Evolutionary conservation across 805 yeast genomes (phyloP).

Genomic region (Clavispora vitiphila): DNA sequence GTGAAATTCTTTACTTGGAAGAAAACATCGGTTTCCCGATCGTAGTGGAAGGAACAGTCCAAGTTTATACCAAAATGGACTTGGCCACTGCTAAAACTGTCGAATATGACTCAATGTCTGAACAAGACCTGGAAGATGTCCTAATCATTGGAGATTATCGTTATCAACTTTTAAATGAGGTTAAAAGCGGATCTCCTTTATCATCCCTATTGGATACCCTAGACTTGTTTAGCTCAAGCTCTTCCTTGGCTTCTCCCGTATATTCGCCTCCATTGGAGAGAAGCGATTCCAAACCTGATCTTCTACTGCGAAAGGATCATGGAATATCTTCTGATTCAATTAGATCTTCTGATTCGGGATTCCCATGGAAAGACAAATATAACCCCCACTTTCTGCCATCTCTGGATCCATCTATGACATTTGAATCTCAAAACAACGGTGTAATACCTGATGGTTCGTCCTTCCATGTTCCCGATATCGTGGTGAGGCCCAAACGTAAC

Average conservation of each 20-base stretch:
- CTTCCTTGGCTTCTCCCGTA: not conserved
- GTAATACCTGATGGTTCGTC: not conserved
- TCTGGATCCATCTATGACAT: not conserved
- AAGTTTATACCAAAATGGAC: constrained; percentile 59
- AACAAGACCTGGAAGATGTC: constrained; percentile 36
- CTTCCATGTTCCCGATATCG: constrained; percentile 32
- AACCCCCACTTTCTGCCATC: not conserved
- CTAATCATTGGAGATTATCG: constrained; percentile 50
- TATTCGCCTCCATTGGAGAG: not conserved
- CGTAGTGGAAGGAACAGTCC: constrained; percentile 87
- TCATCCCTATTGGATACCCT: constrained; percentile 79
- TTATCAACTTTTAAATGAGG: constrained; percentile 73
- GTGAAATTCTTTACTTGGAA: constrained; percentile 70
- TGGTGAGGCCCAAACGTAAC: constrained; percentile 61
- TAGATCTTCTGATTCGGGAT: not conserved
- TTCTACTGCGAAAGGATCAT: not conserved
- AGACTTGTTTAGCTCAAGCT: constrained; percentile 50
- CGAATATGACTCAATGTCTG: constrained; percentile 19
- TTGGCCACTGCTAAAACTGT: constrained; percentile 10
- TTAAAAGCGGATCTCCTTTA: constrained; percentile 77
- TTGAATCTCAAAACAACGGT: not conserved
- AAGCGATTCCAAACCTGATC: not conserved
- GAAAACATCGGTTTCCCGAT: constrained; percentile 82
- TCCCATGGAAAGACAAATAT: not conserved
- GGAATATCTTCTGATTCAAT: not conserved